Evolutionary conservation across 1,284 basidiomycete species (phyloP).

Genomic region (Papiliotrema nemorosa): DNA sequence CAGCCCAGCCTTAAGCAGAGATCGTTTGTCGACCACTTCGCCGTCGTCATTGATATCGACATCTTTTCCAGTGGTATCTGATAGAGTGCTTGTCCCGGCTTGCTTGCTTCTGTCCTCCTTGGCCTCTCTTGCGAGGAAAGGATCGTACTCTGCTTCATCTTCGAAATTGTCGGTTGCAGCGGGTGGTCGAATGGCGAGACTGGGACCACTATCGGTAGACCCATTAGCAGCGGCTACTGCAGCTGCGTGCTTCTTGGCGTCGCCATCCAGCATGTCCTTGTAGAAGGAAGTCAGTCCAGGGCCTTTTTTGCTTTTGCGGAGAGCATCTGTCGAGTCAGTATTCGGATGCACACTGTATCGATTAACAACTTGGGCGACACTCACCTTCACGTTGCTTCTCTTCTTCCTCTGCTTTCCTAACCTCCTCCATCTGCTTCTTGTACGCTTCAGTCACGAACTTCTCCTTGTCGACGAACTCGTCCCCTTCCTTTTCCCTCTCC

Average conservation of each 20-base stretch:
- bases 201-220: conserved; percentile 51
- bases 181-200: conserved; percentile 35
- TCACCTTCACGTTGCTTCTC: conserved; percentile 79
- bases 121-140: conserved; percentile 36
- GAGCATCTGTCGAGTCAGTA: conserved; percentile 55
- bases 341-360: too few relatives aligned
- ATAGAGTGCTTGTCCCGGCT: conserved; percentile 11
- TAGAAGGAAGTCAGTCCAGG: conserved; percentile 84
- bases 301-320: conserved; percentile 54
- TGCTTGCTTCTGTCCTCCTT: conserved; percentile 2
- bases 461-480: conserved; percentile 91
- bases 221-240: conserved; percentile 58
- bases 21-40: conserved; percentile 93
- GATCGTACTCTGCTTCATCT: conserved; percentile 45
- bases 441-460: conserved; percentile 96
- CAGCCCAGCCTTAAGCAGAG: conserved; percentile 83
- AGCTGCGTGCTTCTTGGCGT: conserved; percentile 75
- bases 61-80: conserved; percentile 65
- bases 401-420: conserved; percentile 84
- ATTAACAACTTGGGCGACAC: conserved; percentile 26
- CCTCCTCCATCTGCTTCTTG: conserved; percentile 92
- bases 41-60: conserved; percentile 97
- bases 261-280: conserved; percentile 72
- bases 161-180: conserved; percentile 22
- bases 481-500: conserved; percentile 89